These are phyloP conservation scores for Durotheca rogersii DNA, from an alignment of 495 filamentous ascomycete genomes.

Conservation along the genomic window DNA sequence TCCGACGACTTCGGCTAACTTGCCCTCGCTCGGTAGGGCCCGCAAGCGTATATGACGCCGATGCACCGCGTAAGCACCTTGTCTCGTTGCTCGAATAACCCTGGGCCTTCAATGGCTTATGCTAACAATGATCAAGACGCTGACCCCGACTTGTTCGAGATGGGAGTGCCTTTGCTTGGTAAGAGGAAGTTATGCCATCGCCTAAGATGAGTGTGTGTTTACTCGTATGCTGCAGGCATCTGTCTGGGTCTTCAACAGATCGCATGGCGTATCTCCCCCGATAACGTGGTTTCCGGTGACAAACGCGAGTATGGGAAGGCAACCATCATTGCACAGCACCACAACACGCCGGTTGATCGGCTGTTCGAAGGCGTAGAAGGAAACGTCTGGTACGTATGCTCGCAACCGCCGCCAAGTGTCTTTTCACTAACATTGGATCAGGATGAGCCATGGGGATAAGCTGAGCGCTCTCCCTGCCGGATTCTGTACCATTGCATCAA, in stretches of 20 bases:
- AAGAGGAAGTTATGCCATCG: too few relatives aligned
- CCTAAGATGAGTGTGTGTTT: too few relatives aligned
- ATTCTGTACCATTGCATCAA: conserved; percentile 72
- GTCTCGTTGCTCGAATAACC: not conserved
- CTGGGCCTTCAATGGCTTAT: conserved; percentile 2
- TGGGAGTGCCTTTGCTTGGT: conserved; percentile 76
- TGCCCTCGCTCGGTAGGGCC: conserved; percentile 28
- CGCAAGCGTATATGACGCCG: conserved; percentile 61
- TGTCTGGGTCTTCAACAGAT: conserved; percentile 81
- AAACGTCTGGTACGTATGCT: too few relatives aligned
- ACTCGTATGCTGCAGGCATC: too few relatives aligned
- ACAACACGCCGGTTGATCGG: conserved; percentile 60
- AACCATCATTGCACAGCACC: conserved; percentile 45
- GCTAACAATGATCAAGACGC: conserved; percentile 50
- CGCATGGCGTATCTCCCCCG: conserved; percentile 67
- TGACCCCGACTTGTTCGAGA: conserved; percentile 75
- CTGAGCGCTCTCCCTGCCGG: conserved; percentile 66
- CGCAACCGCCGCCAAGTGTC: conserved; percentile 45
- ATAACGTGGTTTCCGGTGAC: conserved; percentile 71
- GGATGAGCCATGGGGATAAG: conserved; percentile 90
- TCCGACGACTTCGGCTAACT: too few relatives aligned
- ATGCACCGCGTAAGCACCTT: conserved; percentile 57
- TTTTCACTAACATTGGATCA: conserved; percentile 45
- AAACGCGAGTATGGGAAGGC: conserved; percentile 74
- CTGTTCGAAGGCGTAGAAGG: conserved; percentile 72